Base-by-base conservation (phyloP, 1,284 basidiomycete genomes). In the Exobasidium rhododendri region DNA sequence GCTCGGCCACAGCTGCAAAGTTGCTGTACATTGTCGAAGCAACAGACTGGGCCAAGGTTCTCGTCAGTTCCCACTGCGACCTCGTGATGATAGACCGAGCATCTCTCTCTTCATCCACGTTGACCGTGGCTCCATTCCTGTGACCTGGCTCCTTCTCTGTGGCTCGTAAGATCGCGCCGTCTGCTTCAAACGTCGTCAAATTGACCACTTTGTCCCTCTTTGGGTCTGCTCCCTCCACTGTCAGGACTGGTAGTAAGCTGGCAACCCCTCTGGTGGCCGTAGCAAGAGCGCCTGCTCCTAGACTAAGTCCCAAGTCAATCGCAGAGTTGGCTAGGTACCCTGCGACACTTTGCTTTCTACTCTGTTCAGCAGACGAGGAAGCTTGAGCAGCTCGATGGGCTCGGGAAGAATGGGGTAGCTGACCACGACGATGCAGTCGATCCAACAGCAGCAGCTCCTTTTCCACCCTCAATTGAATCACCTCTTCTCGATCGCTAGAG, bases 51-150 rank as follows among this genome's bases (percentile, higher is more conserved):
- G 70, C 70, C 29, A 71, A 67, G 1, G 70, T 68, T 7, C 64
- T 66, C 13, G 67, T 61, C 2, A 71, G 50, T 47, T 71, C 70
- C 70, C 70, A 71, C 58, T 71, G 70, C 49, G 63, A 47, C 11
- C 50, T 11, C 4, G 56, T 44, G 13, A 24, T 29, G 24, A 54
- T 29, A 10, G 52, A 30, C 5, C n/a, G 5, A 20, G 4, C 52
- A 26, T 17, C 26, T n/a, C n/a, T n/a, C 26, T 26, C 52, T 20
- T 54, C 26, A 29, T n/a, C 10, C 5, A 5, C 20, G 52, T 5
- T n/a, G 35, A 40, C 35, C 10, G 35, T 40, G 17, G 35, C 10
- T 10, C 7, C 35, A 40, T 7, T 40, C 10, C 7, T 17, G 35
- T 7, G 17, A 40, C 10, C 17, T 10, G 35, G 35, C 7, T 10